These are phyloP conservation scores for Anaeromyces robustus DNA, from an alignment of 192 early-diverging fungal species.

Conservation along the genomic window DNA sequence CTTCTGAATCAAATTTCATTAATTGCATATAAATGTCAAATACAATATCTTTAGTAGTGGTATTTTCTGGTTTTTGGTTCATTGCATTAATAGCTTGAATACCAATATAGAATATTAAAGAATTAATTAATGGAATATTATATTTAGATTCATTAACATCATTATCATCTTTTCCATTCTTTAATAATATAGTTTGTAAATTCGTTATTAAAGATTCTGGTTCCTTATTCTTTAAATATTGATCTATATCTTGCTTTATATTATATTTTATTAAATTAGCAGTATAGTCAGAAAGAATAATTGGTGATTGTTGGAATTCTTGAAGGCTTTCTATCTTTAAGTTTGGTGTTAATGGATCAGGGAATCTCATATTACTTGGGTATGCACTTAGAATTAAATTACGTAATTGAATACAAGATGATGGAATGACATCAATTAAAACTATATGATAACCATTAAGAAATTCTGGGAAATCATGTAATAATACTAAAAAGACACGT, in stretches of 20 bases:
- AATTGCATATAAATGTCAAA: neutral
- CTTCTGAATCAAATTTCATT: neutral
- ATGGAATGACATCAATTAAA: constrained; percentile 83
- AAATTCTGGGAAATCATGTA: constrained; percentile 98
- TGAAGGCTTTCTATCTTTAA: constrained; percentile 81
- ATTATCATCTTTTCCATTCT: constrained; percentile 8
- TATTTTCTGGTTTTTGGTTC: constrained; percentile 10
- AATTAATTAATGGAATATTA: constrained; percentile 65
- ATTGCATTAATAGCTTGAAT: constrained; percentile 49
- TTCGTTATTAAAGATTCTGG: constrained; percentile 40
- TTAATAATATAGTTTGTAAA: constrained; percentile 27
- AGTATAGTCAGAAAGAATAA: constrained; percentile 71
- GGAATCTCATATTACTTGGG: constrained; percentile 81
- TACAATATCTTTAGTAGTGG: neutral
- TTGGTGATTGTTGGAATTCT: constrained; percentile 72
- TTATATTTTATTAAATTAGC: constrained; percentile 36
- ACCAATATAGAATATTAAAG: constrained; percentile 76
- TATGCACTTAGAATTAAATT: constrained; percentile 93
- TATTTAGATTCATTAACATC: constrained; percentile 30
- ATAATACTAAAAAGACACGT: constrained; percentile 77
- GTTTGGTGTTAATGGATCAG: constrained; percentile 92
- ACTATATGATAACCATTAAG: constrained; percentile 79
- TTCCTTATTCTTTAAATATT: constrained; percentile 40
- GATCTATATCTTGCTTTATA: constrained; percentile 59
- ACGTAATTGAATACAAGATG: constrained; percentile 80